phyloP scores from a whole-genome alignment of 495 filamentous ascomycete species.

The Bryoglossum gracile region DNA sequence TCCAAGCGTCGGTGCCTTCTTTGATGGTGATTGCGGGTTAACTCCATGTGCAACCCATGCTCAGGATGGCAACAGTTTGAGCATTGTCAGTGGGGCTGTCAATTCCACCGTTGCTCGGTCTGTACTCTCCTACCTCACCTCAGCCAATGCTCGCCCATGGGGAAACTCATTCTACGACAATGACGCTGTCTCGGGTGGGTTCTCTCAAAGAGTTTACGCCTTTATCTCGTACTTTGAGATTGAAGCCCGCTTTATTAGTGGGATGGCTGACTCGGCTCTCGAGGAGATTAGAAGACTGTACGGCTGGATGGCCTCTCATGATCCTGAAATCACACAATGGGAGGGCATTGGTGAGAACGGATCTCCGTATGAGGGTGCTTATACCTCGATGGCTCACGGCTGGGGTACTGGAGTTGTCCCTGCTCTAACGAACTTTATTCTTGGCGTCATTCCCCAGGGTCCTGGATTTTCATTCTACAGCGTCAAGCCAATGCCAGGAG shows the following conservation, averaged over 20 bases:
- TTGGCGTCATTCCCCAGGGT: constrained; percentile 35
- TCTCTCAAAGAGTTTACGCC: constrained; percentile 38
- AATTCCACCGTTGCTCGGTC: constrained; percentile 26
- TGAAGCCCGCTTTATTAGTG: constrained; percentile 34
- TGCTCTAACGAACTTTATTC: constrained; percentile 31
- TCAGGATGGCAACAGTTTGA: constrained; percentile 40
- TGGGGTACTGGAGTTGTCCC: constrained; percentile 37
- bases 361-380: constrained; percentile 31
- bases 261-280: constrained; percentile 28
- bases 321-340: constrained; percentile 38
- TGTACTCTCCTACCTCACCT: constrained; percentile 30
- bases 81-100: constrained; percentile 32
- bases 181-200: constrained; percentile 28
- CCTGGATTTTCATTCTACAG: constrained; percentile 32
- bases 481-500: constrained; percentile 29
- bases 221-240: constrained; percentile 46
- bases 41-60: constrained; percentile 31
- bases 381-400: constrained; percentile 34
- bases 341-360: constrained; percentile 36
- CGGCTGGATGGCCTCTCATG: constrained; percentile 38
- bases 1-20: constrained; percentile 32
- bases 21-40: constrained; percentile 28
- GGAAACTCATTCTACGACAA: constrained; percentile 43
- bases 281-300: constrained; percentile 37
- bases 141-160: constrained; percentile 27